Evolutionary conservation across 305 asterid species (phyloP).

Genomic region (Stenogyne calaminthoides): DNA sequence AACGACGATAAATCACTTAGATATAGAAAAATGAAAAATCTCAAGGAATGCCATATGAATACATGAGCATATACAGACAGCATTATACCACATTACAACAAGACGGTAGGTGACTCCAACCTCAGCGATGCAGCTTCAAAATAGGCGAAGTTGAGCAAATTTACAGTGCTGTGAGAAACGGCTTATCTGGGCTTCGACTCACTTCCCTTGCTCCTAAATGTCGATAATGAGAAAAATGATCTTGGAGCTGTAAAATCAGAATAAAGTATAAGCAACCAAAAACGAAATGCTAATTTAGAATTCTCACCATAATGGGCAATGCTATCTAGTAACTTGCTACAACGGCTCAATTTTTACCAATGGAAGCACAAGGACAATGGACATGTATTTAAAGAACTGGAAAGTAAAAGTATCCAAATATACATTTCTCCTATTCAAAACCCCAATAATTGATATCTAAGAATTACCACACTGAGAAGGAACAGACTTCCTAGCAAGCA

Average conservation of each 20-base stretch:
- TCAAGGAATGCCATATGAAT: conserved; percentile 29
- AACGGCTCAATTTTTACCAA: background rate
- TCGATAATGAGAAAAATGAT: conserved; percentile 86
- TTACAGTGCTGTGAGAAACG: conserved; percentile 23
- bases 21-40: background rate
- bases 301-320: no score
- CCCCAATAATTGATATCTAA: background rate
- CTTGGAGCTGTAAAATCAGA: conserved; percentile 53
- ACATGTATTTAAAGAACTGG: background rate
- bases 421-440: background rate
- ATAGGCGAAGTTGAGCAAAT: conserved; percentile 31
- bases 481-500: conserved; percentile 1
- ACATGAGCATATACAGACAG: conserved; percentile 35
- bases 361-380: background rate
- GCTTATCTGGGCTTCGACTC: conserved; percentile 78
- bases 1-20: background rate
- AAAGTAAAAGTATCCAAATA: background rate
- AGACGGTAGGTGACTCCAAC: conserved; percentile 31
- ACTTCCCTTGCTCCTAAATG: conserved; percentile 92
- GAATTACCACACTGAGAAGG: background rate
- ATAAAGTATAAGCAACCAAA: conserved; percentile 23
- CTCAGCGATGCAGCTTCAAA: conserved; percentile 29
- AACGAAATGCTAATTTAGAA: background rate
- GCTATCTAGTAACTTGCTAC: background rate
- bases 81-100: conserved; percentile 28